Percentiles rank a stretch among this genome's conserved stretches.
phyloP scores from a whole-genome alignment of 345 rosid genomes.

The Salix dunnii region DNA sequence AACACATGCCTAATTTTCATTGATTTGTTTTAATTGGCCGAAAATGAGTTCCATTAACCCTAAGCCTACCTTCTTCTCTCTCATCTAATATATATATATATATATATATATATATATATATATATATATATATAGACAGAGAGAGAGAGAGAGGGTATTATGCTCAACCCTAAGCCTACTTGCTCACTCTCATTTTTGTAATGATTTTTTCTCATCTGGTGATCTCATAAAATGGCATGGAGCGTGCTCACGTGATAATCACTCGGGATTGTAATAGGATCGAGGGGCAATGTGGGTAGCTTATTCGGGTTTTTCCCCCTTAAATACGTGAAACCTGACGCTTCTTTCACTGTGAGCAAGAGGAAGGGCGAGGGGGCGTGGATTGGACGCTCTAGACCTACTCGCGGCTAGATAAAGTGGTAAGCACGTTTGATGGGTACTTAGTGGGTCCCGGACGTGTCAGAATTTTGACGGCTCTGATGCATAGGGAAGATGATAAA shows the following conservation, averaged over 20 bases:
- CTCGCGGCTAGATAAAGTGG: slow-evolving; percentile 28
- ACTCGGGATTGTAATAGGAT: background rate
- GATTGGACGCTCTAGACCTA: slow-evolving; percentile 15
- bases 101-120: no score
- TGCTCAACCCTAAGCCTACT: no score
- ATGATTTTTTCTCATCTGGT: background rate
- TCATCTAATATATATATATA: no score
- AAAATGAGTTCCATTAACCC: no score
- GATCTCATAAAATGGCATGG: background rate
- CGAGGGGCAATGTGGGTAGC: background rate
- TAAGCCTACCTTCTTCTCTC: no score
- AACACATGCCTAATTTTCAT: no score
- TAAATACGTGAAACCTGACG: slow-evolving; percentile 17
- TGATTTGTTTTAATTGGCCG: no score
- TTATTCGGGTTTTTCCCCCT: background rate
- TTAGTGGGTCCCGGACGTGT: background rate
- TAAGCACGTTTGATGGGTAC: slow-evolving; percentile 10
- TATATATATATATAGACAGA: no score
- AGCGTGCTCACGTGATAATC: background rate
- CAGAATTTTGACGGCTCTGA: slow-evolving; percentile 21
- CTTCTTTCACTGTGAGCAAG: slow-evolving; percentile 13
- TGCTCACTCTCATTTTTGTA: no score
- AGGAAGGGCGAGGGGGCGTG: slow-evolving; percentile 16
- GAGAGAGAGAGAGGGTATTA: no score
- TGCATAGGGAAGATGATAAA: background rate